Base-by-base conservation (phyloP, 345 rosid species). In the Acer yangbiense region DNA sequence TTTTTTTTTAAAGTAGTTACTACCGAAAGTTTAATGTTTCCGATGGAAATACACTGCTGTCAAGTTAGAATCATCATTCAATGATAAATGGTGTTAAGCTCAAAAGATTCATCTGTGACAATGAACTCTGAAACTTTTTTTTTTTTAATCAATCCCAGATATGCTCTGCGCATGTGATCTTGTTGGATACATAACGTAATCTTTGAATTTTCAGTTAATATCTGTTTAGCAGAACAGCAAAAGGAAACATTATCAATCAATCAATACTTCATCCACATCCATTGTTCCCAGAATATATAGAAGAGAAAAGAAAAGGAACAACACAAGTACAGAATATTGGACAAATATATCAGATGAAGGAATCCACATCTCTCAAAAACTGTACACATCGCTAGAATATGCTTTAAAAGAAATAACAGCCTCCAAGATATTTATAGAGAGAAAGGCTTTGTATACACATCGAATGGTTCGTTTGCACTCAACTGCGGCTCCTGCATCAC, bases 401-500 rank as follows among this genome's bases (percentile, higher is more conserved):
- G 44, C 69, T 73, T 7, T 7, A 41, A 76, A 55, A 43, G 69
- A 21, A 2, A 44, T 70, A 11, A 20, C 12, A 50, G 58, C 10
- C 79, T 27, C 32, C n/a, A 65, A 16, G 0, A 65, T 74, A n/a
- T 41, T 43, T 62, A 63, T 69, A 94, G 11, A 65, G 90, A 83
- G 80, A 93, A 95, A 14, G 88, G 88, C 84, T 90, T 95, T 57
- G 43, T 27, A 64, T 85, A 90, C 70, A 93, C 94, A 82, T 81
- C 91, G 17, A 95, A 95, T 39, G 76, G 75, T 54, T 90, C 94
- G 46, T 74, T 87, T 12, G 97, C 86, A 55, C 90, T 84, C 74
- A 95, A 79, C 27, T 95, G 98, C 43, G 98, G 98, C 83, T 93
- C 98, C 98, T 95, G 97, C 86, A 79, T 35, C 46, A 62, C 39